A percentile compares a stretch with the other conserved stretches of the same genome.
phyloP scores from a whole-genome alignment of 805 yeast species.

The Pachysolen tannophilus region DNA sequence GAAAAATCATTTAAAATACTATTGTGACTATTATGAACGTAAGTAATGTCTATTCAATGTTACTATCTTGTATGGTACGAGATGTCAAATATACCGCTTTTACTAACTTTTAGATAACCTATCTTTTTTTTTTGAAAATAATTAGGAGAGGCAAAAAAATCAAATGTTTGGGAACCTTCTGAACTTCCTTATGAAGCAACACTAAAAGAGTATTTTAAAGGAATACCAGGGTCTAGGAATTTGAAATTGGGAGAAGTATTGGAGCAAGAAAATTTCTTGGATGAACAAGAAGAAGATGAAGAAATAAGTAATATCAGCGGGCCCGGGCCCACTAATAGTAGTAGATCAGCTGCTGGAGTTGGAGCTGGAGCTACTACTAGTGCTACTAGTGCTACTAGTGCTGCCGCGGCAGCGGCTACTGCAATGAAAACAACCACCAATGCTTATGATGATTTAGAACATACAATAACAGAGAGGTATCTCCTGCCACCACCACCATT shows the following conservation, averaged over 20 bases:
- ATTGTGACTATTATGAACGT: slow-evolving; percentile 68
- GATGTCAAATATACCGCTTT: too few species aligned
- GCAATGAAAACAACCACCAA: not conserved
- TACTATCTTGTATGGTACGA: too few species aligned
- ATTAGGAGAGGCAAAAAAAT: slow-evolving; percentile 15
- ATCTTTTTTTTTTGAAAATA: too few species aligned
- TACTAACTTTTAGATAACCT: too few species aligned
- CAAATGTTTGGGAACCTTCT: slow-evolving; percentile 11
- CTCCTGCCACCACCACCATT: slow-evolving; percentile 28
- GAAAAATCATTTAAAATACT: slow-evolving; percentile 61
- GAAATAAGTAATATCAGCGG: slow-evolving; percentile 10
- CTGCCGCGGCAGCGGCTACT: not conserved
- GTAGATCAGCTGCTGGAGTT: too few species aligned
- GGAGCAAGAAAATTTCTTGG: slow-evolving; percentile 17
- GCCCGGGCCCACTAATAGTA: not conserved
- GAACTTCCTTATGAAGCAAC: slow-evolving; percentile 29
- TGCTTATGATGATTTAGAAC: not conserved
- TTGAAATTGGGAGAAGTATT: slow-evolving; percentile 9
- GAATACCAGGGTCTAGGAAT: slow-evolving; percentile 24
- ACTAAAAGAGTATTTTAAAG: slow-evolving; percentile 24
- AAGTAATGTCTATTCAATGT: slow-evolving; percentile 11
- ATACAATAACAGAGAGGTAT: not conserved
- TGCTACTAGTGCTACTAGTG: too few species aligned
- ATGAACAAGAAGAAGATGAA: slow-evolving; percentile 14
- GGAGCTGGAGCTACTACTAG: too few species aligned